Percentiles rank a stretch among this genome's conserved stretches.
phyloP scores from a whole-genome alignment of 805 yeast genomes.

The Jamesozyma piceae region DNA sequence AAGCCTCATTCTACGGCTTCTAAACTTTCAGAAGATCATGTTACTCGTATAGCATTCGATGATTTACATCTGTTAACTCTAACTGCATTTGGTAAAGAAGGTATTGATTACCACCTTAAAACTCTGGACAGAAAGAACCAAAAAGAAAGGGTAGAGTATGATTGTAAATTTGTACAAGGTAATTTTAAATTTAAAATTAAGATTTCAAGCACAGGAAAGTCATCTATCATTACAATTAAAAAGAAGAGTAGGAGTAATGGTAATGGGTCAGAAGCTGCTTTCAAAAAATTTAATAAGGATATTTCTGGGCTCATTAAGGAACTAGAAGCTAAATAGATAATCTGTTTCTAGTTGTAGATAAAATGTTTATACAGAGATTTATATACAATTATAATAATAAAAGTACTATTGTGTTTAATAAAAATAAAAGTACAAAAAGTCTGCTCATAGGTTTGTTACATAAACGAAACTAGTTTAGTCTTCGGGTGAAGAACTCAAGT shows the following conservation, averaged over 20 bases:
- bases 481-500: not conserved
- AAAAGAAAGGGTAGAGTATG: conserved; percentile 21
- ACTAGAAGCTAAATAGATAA: conserved; percentile 1
- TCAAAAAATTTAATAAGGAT: conserved; percentile 18
- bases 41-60: conserved; percentile 23
- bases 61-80: conserved; percentile 22
- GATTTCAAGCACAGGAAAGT: conserved; percentile 9
- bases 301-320: conserved; percentile 15
- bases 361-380: too few relatives aligned
- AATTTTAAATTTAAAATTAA: conserved; percentile 23
- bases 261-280: conserved; percentile 8
- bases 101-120: conserved; percentile 20
- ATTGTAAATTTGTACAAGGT: conserved; percentile 22
- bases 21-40: conserved; percentile 14
- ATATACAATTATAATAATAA: not conserved
- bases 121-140: conserved; percentile 12
- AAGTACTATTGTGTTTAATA: not conserved
- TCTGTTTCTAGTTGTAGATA: not conserved
- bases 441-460: not conserved
- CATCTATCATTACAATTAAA: conserved; percentile 15
- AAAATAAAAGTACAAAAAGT: not conserved
- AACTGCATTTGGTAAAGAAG: conserved; percentile 21
- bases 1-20: conserved; percentile 6
- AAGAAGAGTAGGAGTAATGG: conserved; percentile 14
- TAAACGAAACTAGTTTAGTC: not conserved